Evolutionary conservation across 345 rosid species (phyloP).

Genomic region (Ailanthus altissimus): DNA sequence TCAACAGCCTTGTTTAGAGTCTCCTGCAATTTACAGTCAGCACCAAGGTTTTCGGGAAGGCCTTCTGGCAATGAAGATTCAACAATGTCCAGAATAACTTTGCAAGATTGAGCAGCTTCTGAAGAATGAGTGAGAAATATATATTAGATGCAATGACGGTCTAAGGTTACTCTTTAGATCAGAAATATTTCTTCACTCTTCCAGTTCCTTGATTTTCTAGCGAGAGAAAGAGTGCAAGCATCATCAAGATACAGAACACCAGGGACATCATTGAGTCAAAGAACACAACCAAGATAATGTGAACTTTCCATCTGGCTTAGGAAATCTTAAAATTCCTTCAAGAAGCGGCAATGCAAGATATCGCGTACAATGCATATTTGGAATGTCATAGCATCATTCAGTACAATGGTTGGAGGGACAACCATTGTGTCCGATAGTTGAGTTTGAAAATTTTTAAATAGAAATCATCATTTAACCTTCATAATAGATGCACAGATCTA

Average conservation of each 20-base stretch:
- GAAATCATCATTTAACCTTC: not conserved
- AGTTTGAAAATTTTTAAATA: not conserved
- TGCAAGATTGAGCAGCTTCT: conserved; percentile 92
- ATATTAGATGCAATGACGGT: conserved; percentile 30
- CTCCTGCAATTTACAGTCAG: conserved; percentile 79
- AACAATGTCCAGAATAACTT: conserved; percentile 73
- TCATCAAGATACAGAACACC: not conserved
- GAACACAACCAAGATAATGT: too few species aligned
- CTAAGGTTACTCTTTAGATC: not conserved
- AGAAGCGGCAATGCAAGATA: not conserved
- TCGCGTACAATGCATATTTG: not conserved
- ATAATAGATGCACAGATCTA: not conserved
- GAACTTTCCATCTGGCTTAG: too few species aligned
- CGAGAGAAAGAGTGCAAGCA: not conserved
- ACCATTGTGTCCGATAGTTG: not conserved
- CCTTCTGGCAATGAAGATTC: conserved; percentile 80
- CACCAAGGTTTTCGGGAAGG: conserved; percentile 63
- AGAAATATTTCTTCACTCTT: not conserved
- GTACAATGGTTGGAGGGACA: not conserved
- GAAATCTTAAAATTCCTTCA: too few species aligned
- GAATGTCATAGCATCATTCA: not conserved
- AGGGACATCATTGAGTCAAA: too few species aligned
- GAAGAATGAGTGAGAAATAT: conserved; percentile 38
- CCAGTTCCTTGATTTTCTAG: not conserved
- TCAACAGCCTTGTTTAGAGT: conserved; percentile 68